Evolutionary conservation across 371 early-diverging fungal genomes (phyloP), one percentile per base, ranked within the genome.

Genomic region (Rozella allomycis): DNA sequence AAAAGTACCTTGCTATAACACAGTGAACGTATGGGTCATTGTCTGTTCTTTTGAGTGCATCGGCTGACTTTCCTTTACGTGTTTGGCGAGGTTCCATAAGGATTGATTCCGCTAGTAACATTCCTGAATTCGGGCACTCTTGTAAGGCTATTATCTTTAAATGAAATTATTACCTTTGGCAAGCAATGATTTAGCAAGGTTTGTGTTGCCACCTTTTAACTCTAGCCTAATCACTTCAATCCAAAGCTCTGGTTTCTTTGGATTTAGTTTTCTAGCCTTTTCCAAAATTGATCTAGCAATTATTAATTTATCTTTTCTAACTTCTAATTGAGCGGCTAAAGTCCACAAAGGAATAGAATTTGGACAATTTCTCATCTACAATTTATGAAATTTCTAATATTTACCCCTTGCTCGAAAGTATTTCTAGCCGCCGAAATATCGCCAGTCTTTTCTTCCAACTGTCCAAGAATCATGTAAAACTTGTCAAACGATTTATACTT

Each of bases 381-480:
- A n/a, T n/a, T n/a, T 7, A 23, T 23, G n/a, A 23, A 23, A n/a
- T n/a, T n/a, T n/a, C n/a, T n/a, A n/a, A n/a, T n/a, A n/a, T 79
- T 79, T n/a, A 83, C 50, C 3, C 73, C 87, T 32, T 59, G 62
- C 20, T 69, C 57, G 40, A 68, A 74, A 13, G 72, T 67, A 35
- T 74, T 74, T 3, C 85, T 49, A 4, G 88, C 93, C n/a, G 49
- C 64, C 4, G 52, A 35, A 7, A 65, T 30, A 19, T 80, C 52
- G 7, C 26, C 20, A 16, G 40, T 11, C 48, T 50, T 31, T 10
- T 68, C 58, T 26, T 72, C 62, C 17, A 82, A 60, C 40, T 88
- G 88, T 10, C 80, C 78, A 45, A 71, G 69, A 30, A 91, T 73
- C 68, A 91, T 76, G 88, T 87, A 88, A 23, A 91, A 53, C 43